These are phyloP conservation scores for Psophocarpus tetragonolobus DNA, from an alignment of 306 rosid genomes.

Conservation along the genomic window DNA sequence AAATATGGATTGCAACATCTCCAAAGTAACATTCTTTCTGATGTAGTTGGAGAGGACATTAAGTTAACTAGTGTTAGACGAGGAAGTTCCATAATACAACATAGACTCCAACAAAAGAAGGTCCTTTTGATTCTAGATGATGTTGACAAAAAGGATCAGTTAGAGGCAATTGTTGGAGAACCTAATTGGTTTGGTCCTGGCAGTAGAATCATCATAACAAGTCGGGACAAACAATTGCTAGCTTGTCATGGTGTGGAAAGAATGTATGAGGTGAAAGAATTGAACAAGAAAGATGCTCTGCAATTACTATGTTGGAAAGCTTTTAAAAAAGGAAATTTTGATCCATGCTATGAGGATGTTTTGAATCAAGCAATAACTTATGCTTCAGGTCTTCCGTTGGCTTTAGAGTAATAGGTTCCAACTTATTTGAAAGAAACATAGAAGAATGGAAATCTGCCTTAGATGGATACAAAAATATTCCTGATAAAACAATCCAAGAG, in stretches of 20 bases:
- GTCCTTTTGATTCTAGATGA: neutral
- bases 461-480: neutral
- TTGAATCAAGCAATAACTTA: neutral
- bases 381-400: neutral
- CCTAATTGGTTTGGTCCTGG: neutral
- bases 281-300: neutral
- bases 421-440: neutral
- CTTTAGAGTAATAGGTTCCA: neutral
- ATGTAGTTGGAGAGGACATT: neutral
- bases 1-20: neutral
- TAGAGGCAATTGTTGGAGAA: neutral
- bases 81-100: neutral
- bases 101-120: neutral
- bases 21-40: neutral
- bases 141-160: neutral
- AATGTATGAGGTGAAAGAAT: neutral
- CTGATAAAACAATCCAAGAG: neutral
- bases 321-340: neutral
- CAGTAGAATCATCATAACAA: neutral
- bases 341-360: neutral
- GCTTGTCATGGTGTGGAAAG: neutral
- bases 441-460: neutral
- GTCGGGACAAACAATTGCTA: neutral
- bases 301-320: neutral
- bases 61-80: neutral